phyloP scores from a whole-genome alignment of 2,329 filamentous ascomycete species.

The Thyridium curvatum region DNA sequence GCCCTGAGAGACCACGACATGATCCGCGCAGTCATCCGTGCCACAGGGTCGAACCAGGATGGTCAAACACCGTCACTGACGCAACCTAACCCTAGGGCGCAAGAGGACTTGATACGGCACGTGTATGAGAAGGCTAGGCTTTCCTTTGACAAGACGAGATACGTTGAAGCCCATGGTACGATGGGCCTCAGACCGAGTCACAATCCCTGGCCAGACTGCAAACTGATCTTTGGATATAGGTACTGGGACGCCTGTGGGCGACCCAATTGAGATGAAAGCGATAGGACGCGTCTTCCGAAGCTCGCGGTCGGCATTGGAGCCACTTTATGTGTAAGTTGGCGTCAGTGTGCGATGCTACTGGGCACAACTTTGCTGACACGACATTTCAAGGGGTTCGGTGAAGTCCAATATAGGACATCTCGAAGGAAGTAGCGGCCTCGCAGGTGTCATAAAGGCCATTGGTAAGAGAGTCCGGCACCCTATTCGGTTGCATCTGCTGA shows the following conservation, averaged over 20 bases:
- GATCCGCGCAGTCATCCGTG: constrained; percentile 24
- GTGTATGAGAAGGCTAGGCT: constrained; percentile 22
- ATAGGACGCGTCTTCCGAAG: constrained; percentile 6
- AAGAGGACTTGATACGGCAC: constrained; percentile 22
- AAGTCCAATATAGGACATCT: constrained; percentile 39
- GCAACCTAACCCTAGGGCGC: constrained; percentile 26
- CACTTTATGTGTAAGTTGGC: constrained; percentile 10
- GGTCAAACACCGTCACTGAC: constrained; percentile 33
- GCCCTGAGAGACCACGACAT: constrained; percentile 34
- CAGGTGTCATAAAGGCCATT: constrained; percentile 33
- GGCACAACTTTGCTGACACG: no score
- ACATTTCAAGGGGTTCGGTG: constrained; percentile 23
- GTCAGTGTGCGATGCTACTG: constrained; percentile 13
- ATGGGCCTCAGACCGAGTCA: no score
- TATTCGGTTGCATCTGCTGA: constrained; percentile 9
- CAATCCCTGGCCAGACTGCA: no score
- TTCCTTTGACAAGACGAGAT: constrained; percentile 9
- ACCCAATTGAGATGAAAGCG: constrained; percentile 7
- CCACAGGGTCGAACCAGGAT: constrained; percentile 26
- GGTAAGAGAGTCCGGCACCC: constrained; percentile 28
- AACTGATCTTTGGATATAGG: neutral
- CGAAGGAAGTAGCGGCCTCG: constrained; percentile 38
- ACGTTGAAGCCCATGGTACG: constrained; percentile 2
- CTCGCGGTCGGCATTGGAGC: constrained; percentile 3
- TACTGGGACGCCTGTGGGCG: constrained; percentile 7